These are phyloP conservation scores for Ogataea allantospora DNA, from an alignment of 805 yeast species.

Conservation along the genomic window DNA sequence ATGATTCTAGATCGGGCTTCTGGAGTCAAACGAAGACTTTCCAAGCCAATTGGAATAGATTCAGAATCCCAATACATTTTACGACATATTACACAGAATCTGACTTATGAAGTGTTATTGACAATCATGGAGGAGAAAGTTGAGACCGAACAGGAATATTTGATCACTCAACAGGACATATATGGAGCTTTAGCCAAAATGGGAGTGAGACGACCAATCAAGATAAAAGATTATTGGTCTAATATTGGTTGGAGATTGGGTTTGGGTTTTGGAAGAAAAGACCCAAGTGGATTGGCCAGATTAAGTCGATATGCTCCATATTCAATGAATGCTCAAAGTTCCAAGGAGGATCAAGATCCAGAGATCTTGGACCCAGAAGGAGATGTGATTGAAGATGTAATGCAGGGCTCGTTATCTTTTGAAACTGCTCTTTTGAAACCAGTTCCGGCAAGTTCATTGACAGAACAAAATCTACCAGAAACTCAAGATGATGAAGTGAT, in stretches of 20 bases:
- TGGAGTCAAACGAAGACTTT: constrained; percentile 10
- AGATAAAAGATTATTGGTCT: constrained; percentile 21
- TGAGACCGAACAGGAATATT: constrained; percentile 3
- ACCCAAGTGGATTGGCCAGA: constrained; percentile 2
- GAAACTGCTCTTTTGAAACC: constrained; percentile 15
- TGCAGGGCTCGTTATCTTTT: constrained; percentile 17
- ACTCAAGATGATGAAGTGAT: constrained; percentile 6
- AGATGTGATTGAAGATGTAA: constrained; percentile 10
- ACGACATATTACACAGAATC: constrained; percentile 11
- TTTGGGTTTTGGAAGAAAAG: constrained; percentile 6
- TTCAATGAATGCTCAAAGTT: constrained; percentile 9
- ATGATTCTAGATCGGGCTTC: constrained; percentile 7
- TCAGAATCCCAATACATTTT: constrained; percentile 15
- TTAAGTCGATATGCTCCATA: constrained; percentile 4
- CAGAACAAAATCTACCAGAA: neutral
- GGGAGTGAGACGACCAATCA: constrained; percentile 10
- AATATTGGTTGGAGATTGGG: constrained; percentile 17
- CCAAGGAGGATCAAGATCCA: neutral
- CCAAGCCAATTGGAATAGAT: constrained; percentile 11
- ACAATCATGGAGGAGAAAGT: constrained; percentile 14
- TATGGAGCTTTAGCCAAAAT: constrained; percentile 6
- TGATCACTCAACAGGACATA: constrained; percentile 12
- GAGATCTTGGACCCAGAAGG: constrained; percentile 6
- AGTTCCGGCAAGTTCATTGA: constrained; percentile 11
- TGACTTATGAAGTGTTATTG: constrained; percentile 18